Conservation (phyloP, 352 stramenopile genomes). For the Phytopythium boreale region DNA sequence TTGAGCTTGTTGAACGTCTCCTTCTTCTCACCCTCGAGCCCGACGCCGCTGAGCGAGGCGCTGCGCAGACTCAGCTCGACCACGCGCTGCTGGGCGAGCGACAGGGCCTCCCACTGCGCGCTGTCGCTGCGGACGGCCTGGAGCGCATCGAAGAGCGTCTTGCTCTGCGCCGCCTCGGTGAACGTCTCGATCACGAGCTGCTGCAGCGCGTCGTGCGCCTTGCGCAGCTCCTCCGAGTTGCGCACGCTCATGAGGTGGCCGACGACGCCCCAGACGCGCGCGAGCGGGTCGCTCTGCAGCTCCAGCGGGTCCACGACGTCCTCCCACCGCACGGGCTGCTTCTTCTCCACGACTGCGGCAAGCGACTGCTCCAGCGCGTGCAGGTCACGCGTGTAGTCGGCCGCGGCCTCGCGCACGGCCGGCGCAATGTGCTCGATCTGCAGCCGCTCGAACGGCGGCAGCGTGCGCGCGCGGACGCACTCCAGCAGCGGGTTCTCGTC, state of each 20-base stretch:
- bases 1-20: conserved; percentile 97
- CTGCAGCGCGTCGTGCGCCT: conserved; percentile 92
- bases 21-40: conserved; percentile 88
- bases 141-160: conserved; percentile 91
- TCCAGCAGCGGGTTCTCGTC: conserved; percentile 47
- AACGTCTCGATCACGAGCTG: conserved; percentile 93
- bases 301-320: conserved; percentile 92
- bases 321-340: conserved; percentile 57
- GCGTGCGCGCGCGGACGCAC: conserved; percentile 50
- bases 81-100: conserved; percentile 75
- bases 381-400: conserved; percentile 49
- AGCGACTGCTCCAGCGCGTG: conserved; percentile 43
- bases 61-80: conserved; percentile 86
- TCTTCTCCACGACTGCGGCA: not conserved
- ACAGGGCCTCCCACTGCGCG: conserved; percentile 49
- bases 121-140: conserved; percentile 62
- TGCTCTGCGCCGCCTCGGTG: conserved; percentile 91
- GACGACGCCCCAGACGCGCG: conserved; percentile 94
- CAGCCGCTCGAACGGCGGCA: conserved; percentile 71
- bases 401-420: conserved; percentile 48
- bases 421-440: conserved; percentile 59
- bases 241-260: conserved; percentile 96
- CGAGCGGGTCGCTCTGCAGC: conserved; percentile 89
- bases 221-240: conserved; percentile 93
- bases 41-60: conserved; percentile 93